These are phyloP conservation scores for Stephania japonica DNA, from an alignment of 164 flowering plant species.

Conservation along the genomic window DNA sequence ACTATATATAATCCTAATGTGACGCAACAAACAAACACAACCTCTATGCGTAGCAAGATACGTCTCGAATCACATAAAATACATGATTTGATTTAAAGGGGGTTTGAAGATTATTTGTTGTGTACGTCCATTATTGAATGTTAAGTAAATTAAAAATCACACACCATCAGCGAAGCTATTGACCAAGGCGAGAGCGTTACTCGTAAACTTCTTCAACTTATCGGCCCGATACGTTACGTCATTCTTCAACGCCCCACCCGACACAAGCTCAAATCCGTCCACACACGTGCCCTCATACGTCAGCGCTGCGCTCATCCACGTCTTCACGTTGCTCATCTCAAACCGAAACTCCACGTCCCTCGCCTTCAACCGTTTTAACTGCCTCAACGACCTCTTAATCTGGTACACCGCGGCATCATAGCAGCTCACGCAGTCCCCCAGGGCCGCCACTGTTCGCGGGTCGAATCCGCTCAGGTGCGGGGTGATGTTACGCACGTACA, in stretches of 20 bases:
- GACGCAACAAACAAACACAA: too few species aligned
- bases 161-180: conserved; percentile 34
- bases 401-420: conserved; percentile 63
- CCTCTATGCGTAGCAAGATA: too few species aligned
- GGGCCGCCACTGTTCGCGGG: conserved; percentile 40
- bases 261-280: conserved; percentile 64
- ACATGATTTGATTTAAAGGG: too few species aligned
- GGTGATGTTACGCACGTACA: conserved; percentile 23
- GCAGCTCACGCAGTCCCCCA: conserved; percentile 62
- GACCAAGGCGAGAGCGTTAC: conserved; percentile 85
- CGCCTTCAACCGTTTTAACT: conserved; percentile 34
- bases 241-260: conserved; percentile 34
- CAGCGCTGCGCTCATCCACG: conserved; percentile 96
- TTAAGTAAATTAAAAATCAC: too few species aligned
- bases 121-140: too few species aligned
- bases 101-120: too few species aligned
- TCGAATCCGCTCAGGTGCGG: conserved; percentile 26
- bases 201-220: conserved; percentile 46
- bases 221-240: conserved; percentile 31
- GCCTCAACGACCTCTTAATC: conserved; percentile 53
- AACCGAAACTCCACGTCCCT: conserved; percentile 40
- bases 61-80: too few species aligned
- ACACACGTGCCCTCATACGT: conserved; percentile 84
- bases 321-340: conserved; percentile 77
- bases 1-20: too few species aligned